A percentile compares a stretch with the other conserved stretches of the same genome.
phyloP scores from a whole-genome alignment of 2,329 filamentous ascomycete genomes.

The Talaromyces pinophilus region DNA sequence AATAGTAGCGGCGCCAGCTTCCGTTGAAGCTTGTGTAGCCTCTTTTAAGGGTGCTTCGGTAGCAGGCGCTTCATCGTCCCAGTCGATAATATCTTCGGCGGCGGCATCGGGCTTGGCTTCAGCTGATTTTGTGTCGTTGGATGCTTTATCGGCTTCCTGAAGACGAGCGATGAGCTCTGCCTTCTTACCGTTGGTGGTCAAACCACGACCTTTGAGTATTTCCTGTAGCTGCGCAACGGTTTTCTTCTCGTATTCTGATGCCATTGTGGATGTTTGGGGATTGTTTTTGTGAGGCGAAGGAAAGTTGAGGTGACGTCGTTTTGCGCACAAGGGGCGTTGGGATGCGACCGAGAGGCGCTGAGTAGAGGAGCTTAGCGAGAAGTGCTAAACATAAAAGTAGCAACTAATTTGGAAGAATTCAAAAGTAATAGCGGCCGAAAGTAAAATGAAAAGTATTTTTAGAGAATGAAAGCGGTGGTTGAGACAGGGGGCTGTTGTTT shows the following conservation, averaged over 20 bases:
- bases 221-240: conserved; percentile 53
- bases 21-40: conserved; percentile 34
- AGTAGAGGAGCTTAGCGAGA: not conserved
- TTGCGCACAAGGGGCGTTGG: conserved; percentile 18
- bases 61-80: conserved; percentile 44
- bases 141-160: conserved; percentile 44
- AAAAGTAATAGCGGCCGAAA: not conserved
- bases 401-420: too few species aligned
- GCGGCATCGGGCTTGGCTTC: conserved; percentile 31
- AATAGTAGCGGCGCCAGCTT: conserved; percentile 37
- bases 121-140: conserved; percentile 22
- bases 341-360: conserved; percentile 14
- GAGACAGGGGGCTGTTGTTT: conserved; percentile 11
- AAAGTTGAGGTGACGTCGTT: conserved; percentile 15
- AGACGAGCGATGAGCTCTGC: conserved; percentile 52
- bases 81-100: conserved; percentile 49
- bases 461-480: not conserved
- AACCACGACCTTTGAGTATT: conserved; percentile 51
- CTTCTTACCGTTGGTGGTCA: conserved; percentile 53
- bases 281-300: not conserved
- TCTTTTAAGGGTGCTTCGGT: conserved; percentile 31
- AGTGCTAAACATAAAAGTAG: not conserved
- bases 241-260: conserved; percentile 52
- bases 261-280: conserved; percentile 30
- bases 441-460: not conserved